Percentiles rank a stretch among this genome's conserved stretches.
These are phyloP conservation scores for Carex kokanica DNA, from an alignment of 176 grass and related monocot species.

Conservation along the genomic window DNA sequence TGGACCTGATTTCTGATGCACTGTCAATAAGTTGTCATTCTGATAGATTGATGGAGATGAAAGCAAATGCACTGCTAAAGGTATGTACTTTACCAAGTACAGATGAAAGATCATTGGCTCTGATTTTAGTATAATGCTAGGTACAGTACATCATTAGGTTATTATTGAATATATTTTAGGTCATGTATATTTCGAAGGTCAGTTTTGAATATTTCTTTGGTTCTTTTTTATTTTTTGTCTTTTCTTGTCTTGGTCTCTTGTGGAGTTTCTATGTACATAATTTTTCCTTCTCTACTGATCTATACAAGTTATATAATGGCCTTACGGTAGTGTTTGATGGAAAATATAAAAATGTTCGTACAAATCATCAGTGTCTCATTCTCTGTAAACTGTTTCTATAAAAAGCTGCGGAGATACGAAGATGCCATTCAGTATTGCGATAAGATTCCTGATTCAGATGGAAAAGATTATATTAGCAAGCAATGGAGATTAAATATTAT, in stretches of 20 bases:
- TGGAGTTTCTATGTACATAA: background rate
- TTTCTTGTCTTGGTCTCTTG: background rate
- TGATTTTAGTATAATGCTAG: background rate
- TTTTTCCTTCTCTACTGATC: background rate
- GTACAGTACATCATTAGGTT: background rate
- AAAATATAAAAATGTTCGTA: background rate
- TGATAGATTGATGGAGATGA: slow-evolving; percentile 80
- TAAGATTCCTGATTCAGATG: slow-evolving; percentile 43
- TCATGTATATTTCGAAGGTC: background rate
- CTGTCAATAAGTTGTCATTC: slow-evolving; percentile 54
- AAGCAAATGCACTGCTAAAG: slow-evolving; percentile 81
- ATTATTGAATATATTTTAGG: background rate
- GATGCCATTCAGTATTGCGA: slow-evolving; percentile 67
- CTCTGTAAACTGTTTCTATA: background rate
- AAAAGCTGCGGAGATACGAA: slow-evolving; percentile 65
- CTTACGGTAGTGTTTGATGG: background rate
- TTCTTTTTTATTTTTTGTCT: background rate
- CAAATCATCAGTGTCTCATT: background rate
- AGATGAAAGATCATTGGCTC: background rate
- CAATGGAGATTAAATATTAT: slow-evolving; percentile 63
- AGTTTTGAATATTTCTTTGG: background rate
- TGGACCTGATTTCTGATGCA: slow-evolving; percentile 72
- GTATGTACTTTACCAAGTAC: slow-evolving; percentile 33
- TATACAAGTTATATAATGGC: background rate
- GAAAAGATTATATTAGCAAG: slow-evolving; percentile 47